Evolutionary conservation across 2,329 filamentous ascomycete genomes (phyloP), one percentile per base, ranked within the genome.

Genomic region (Pestalotiopsis sp.): DNA sequence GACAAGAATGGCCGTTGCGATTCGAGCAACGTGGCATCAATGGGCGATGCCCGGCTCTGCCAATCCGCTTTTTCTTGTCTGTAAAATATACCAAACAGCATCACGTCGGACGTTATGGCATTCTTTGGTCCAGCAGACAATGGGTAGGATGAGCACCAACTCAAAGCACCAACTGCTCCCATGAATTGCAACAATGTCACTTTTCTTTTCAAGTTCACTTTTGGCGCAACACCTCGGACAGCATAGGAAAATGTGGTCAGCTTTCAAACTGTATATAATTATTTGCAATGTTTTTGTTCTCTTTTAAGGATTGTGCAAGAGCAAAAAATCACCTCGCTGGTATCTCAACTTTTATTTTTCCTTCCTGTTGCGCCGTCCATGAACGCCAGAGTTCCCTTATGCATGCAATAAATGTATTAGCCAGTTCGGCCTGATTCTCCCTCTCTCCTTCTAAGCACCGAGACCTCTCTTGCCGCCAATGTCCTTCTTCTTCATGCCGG

Each of bases 401-500:
- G 31, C 59, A 39, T 27, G n/a, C 57, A 5, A 20, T 13, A 39
- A 12, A 1, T 20, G 31, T 36, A 62, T 1, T n/a, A 6, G 11
- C 12, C 23, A 23, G 1, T 4, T 20, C 13, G 14, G 11, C 20
- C 45, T 17, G 9, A 1, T 23, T 23, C 41, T 49, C 7, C 11
- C 38, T 3, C n/a, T 27, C 9, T 20, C n/a, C 31, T 41, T 38
- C 52, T 68, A 87, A 36, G 86, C 86, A 23, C 87, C 87, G 12
- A 90, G 81, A 2, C 87, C 87, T 61, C 81, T 84, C 69, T 82
- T 82, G 74, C 85, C 83, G 45, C 82, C 82, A 31, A 82, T 82
- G 38, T 84, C 81, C 79, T 89, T 90, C 80, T 85, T 84, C 73
- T 82, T 83, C 77, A 89, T 87, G 36, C 88, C 87, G 11, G 79